Evolutionary conservation across 2,329 filamentous ascomycete species (phyloP).

Genomic region (Monascus ruber): DNA sequence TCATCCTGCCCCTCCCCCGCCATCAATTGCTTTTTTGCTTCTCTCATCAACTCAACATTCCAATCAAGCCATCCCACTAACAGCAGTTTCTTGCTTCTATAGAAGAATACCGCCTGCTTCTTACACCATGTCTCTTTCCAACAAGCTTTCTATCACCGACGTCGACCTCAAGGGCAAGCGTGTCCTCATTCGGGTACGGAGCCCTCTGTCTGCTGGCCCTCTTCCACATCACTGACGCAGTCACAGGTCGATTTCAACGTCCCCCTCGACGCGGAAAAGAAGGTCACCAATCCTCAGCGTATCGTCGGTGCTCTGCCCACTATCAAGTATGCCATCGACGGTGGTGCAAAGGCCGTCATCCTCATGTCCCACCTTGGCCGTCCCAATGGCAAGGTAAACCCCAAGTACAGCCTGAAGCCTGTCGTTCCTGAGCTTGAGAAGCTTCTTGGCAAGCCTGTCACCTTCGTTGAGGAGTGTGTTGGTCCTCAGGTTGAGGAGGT

Average conservation of each 20-base stretch:
- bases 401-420: slow-evolving; percentile 90
- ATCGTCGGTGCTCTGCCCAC: slow-evolving; percentile 92
- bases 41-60: background rate
- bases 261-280: slow-evolving; percentile 82
- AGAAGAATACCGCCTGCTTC: background rate
- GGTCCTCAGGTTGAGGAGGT: slow-evolving; percentile 81
- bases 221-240: background rate
- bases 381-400: slow-evolving; percentile 77
- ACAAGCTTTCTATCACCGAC: slow-evolving; percentile 94
- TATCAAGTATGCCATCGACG: slow-evolving; percentile 84
- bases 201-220: background rate
- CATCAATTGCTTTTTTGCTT: background rate
- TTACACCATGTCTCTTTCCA: slow-evolving; percentile 80
- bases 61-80: too few relatives aligned
- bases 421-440: slow-evolving; percentile 87
- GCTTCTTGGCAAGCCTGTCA: slow-evolving; percentile 71
- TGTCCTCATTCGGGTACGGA: slow-evolving; percentile 85
- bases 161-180: slow-evolving; percentile 97
- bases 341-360: slow-evolving; percentile 83
- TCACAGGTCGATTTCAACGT: slow-evolving; percentile 97
- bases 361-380: slow-evolving; percentile 98
- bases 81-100: too few relatives aligned
- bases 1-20: background rate
- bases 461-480: slow-evolving; percentile 82
- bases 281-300: slow-evolving; percentile 96